phyloP scores from a whole-genome alignment of 331 rosid genomes.

The Quercus phellos region DNA sequence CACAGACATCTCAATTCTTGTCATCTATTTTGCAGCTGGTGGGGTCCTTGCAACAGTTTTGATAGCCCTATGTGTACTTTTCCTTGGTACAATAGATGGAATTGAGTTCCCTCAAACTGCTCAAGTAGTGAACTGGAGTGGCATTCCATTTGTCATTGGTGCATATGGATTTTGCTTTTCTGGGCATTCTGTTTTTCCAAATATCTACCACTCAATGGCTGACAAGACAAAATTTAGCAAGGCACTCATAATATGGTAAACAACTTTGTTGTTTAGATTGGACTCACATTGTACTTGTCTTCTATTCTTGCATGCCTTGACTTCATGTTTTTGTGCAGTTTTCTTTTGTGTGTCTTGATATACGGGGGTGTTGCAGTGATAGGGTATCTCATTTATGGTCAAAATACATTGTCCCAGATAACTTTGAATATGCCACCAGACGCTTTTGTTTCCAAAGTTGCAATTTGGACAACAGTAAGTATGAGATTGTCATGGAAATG shows the following conservation, averaged over 20 bases:
- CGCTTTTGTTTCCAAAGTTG: constrained; percentile 51
- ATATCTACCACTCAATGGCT: constrained; percentile 82
- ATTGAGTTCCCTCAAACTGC: constrained; percentile 59
- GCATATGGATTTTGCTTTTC: constrained; percentile 75
- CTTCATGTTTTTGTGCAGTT: constrained; percentile 37
- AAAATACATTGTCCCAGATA: constrained; percentile 58
- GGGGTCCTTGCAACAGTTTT: constrained; percentile 57
- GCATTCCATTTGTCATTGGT: constrained; percentile 74
- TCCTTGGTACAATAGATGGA: constrained; percentile 48
- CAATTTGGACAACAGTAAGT: constrained; percentile 78
- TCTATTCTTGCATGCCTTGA: constrained; percentile 12
- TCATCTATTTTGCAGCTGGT: constrained; percentile 59
- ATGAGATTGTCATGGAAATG: neutral
- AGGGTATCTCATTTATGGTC: constrained; percentile 81
- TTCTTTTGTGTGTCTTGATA: constrained; percentile 45
- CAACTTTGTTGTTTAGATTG: neutral
- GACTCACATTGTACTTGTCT: neutral
- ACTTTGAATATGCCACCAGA: constrained; percentile 65
- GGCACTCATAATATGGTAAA: constrained; percentile 45
- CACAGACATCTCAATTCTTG: constrained; percentile 1
- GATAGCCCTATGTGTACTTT: constrained; percentile 43
- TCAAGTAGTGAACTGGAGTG: constrained; percentile 49
- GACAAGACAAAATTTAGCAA: constrained; percentile 53
- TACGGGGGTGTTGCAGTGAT: constrained; percentile 57
- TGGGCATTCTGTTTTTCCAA: constrained; percentile 82